Percentiles rank a stretch among this genome's conserved stretches.
These are phyloP conservation scores for Neonectria neomacrospora DNA, from an alignment of 2,329 filamentous ascomycete genomes.

Conservation along the genomic window DNA sequence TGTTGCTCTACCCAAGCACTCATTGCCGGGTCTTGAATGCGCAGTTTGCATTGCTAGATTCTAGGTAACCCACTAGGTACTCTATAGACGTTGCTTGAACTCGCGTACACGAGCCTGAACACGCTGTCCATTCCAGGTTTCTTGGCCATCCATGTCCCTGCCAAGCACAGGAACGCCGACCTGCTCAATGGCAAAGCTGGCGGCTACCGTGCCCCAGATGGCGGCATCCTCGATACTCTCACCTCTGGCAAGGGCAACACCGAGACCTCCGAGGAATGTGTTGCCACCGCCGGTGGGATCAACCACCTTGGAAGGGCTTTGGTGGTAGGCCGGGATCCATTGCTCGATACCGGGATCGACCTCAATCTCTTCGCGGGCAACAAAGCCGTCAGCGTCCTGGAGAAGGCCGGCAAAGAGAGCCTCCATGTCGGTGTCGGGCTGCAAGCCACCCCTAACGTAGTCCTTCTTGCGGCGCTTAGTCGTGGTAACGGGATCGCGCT, in stretches of 20 bases:
- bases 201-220: slow-evolving; percentile 81
- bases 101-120: slow-evolving; percentile 64
- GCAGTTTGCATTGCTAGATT: slow-evolving; percentile 5
- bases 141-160: slow-evolving; percentile 55
- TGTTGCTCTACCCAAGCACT: slow-evolving; percentile 26
- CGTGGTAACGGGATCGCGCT: slow-evolving; percentile 40
- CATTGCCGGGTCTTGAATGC: slow-evolving; percentile 1
- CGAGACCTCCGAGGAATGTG: slow-evolving; percentile 77
- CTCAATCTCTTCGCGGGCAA: slow-evolving; percentile 68
- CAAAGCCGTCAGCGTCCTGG: slow-evolving; percentile 62
- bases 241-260: slow-evolving; percentile 69
- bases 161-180: slow-evolving; percentile 79
- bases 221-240: slow-evolving; percentile 75
- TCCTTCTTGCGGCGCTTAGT: slow-evolving; percentile 56
- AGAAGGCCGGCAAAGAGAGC: slow-evolving; percentile 69
- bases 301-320: slow-evolving; percentile 67
- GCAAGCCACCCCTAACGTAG: slow-evolving; percentile 62
- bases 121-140: slow-evolving; percentile 70
- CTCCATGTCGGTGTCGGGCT: slow-evolving; percentile 71
- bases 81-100: slow-evolving; percentile 57
- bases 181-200: slow-evolving; percentile 95
- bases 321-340: slow-evolving; percentile 85
- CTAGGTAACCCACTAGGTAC: slow-evolving; percentile 5
- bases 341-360: slow-evolving; percentile 72
- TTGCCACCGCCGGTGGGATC: slow-evolving; percentile 97